Percentiles rank a stretch among this genome's conserved stretches.
Conservation (phyloP, 169 alveolate genomes). For the Babesia bovis region DNA sequence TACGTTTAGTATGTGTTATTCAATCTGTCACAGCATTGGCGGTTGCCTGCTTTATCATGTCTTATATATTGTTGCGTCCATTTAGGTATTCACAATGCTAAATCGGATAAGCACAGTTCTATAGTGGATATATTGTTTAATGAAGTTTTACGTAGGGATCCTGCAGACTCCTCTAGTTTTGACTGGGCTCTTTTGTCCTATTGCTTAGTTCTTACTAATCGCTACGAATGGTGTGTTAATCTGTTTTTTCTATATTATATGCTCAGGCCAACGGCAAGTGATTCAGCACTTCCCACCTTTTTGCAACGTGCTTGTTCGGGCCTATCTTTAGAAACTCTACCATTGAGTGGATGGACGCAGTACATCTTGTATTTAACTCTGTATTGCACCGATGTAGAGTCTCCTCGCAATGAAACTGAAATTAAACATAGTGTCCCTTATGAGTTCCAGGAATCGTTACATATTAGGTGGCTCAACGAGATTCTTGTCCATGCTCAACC, state of each 20-base stretch:
- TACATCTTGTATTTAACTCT: constrained; percentile 75
- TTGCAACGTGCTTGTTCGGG: constrained; percentile 52
- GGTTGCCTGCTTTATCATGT: constrained; percentile 71
- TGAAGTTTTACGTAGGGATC: constrained; percentile 63
- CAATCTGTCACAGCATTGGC: constrained; percentile 62
- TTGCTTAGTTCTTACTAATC: constrained; percentile 63
- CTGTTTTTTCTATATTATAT: neutral
- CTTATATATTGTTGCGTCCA: constrained; percentile 71
- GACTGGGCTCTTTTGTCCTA: constrained; percentile 77
- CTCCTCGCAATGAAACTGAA: constrained; percentile 71
- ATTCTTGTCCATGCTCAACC: constrained; percentile 79
- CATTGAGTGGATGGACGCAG: constrained; percentile 84
- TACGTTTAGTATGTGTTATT: neutral
- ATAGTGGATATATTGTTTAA: constrained; percentile 39
- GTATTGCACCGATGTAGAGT: constrained; percentile 84
- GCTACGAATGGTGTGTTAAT: constrained; percentile 71
- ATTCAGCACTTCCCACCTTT: constrained; percentile 49
- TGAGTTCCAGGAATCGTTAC: constrained; percentile 77
- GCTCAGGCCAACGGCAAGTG: constrained; percentile 40
- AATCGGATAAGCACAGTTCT: constrained; percentile 10
- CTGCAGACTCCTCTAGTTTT: constrained; percentile 66
- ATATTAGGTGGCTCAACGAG: constrained; percentile 80
- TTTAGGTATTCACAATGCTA: constrained; percentile 66
- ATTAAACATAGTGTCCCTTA: constrained; percentile 79
- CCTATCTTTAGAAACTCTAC: constrained; percentile 71